Percentiles rank a stretch among this genome's conserved stretches.
These are phyloP conservation scores for Talaromyces thailandensis DNA, from an alignment of 495 filamentous ascomycete genomes.

Conservation along the genomic window DNA sequence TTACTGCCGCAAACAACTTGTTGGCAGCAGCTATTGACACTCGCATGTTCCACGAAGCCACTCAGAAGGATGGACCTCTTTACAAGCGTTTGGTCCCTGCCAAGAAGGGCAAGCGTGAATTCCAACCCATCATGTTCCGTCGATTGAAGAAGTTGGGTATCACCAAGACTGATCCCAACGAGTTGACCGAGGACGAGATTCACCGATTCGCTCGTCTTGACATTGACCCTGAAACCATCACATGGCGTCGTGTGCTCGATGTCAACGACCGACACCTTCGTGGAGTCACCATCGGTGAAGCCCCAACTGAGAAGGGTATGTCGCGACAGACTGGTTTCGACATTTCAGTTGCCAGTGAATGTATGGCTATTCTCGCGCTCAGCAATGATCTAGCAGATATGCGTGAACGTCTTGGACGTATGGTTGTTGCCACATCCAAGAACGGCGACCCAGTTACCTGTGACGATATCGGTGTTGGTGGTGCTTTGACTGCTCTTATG, in stretches of 20 bases:
- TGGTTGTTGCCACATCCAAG: slow-evolving; percentile 88
- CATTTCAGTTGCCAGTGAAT: slow-evolving; percentile 94
- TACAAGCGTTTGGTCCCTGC: slow-evolving; percentile 82
- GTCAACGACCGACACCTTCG: slow-evolving; percentile 94
- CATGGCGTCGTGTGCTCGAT: slow-evolving; percentile 91
- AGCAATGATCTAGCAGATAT: slow-evolving; percentile 83
- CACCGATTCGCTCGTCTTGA: slow-evolving; percentile 81
- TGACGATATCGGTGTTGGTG: slow-evolving; percentile 88
- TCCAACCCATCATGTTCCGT: slow-evolving; percentile 83
- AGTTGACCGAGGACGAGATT: slow-evolving; percentile 84
- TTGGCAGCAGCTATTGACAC: slow-evolving; percentile 98
- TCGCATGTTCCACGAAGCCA: slow-evolving; percentile 93
- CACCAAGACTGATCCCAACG: slow-evolving; percentile 84
- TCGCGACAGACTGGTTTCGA: slow-evolving; percentile 86
- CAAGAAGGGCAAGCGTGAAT: slow-evolving; percentile 82
- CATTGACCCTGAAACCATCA: slow-evolving; percentile 94
- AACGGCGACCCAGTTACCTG: slow-evolving; percentile 88
- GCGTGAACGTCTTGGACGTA: slow-evolving; percentile 86
- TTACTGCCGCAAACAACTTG: slow-evolving; percentile 94
- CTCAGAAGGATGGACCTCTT: slow-evolving; percentile 83
- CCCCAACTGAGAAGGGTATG: slow-evolving; percentile 81
- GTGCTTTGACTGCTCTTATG: slow-evolving; percentile 90
- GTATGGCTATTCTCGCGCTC: slow-evolving; percentile 95
- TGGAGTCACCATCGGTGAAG: slow-evolving; percentile 77
- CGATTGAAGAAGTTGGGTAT: slow-evolving; percentile 92